Base-by-base conservation (phyloP, 805 yeast species). In the Saccharomycopsis vini region DNA sequence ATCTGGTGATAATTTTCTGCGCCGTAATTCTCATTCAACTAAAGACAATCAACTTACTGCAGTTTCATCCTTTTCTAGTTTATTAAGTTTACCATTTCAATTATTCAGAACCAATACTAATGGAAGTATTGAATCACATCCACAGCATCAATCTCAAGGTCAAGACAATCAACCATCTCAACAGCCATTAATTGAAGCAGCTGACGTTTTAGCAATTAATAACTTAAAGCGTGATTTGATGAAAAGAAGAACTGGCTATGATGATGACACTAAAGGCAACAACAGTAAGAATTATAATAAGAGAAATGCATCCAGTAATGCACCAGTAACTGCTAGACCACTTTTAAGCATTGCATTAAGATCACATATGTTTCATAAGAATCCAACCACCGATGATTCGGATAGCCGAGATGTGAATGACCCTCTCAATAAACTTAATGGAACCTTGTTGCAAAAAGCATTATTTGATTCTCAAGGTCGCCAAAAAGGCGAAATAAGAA, bases 361-460 rank as follows among this genome's bases (percentile, higher is more conserved):
- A 15, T 42, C 47, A 3, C 51, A 48, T 34, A 46, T 48, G 46
- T 48, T 48, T 29, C 47, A 48, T 30, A 49, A 48, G 20, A 30
- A 36, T 13, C 47, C 42, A 13, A n/a, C n/a, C n/a, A n/a, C n/a
- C n/a, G n/a, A n/a, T n/a, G n/a, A n/a, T n/a, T n/a, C n/a, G n/a
- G n/a, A n/a, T n/a, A n/a, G n/a, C n/a, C n/a, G n/a, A n/a, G n/a
- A n/a, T n/a, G n/a, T 5, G 18, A 16, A 23, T 7, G 29, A 26
- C 10, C 29, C 36, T 32, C 36, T 32, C 36, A 32, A 15, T n/a
- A n/a, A n/a, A n/a, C n/a, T n/a, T n/a, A n/a, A n/a, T n/a, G n/a
- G n/a, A n/a, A n/a, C n/a, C n/a, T n/a, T n/a, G n/a, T n/a, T n/a
- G n/a, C n/a, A n/a, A n/a, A n/a, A n/a, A n/a, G n/a, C n/a, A n/a